Evolutionary conservation across 805 yeast genomes (phyloP).

Genomic region (Starmerella cellae): DNA sequence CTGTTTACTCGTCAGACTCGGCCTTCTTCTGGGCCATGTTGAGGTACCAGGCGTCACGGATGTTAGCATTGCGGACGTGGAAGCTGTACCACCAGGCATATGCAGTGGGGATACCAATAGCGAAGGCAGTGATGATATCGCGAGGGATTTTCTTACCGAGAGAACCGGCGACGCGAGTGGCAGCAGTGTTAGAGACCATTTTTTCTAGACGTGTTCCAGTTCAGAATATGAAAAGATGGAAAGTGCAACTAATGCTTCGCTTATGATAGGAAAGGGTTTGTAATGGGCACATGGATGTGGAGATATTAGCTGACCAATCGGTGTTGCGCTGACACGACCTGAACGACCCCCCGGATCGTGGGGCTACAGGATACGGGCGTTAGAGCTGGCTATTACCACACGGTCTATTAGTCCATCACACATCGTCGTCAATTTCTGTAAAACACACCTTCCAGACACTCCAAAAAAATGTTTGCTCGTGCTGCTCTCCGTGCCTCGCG

Average conservation of each 20-base stretch:
- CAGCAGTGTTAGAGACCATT: conserved; percentile 23
- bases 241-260: too few relatives aligned
- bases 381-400: background rate
- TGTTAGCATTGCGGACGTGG: conserved; percentile 61
- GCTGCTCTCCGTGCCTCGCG: conserved; percentile 15
- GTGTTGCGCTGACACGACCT: background rate
- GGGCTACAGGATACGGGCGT: background rate
- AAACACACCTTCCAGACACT: background rate
- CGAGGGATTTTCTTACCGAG: conserved; percentile 67
- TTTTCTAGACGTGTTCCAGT: background rate
- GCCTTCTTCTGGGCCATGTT: conserved; percentile 62
- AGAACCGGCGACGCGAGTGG: conserved; percentile 46
- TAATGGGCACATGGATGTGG: too few relatives aligned
- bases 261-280: background rate
- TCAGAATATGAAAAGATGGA: too few relatives aligned
- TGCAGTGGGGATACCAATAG: conserved; percentile 49
- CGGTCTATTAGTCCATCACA: background rate
- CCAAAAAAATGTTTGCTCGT: conserved; percentile 14
- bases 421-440: background rate
- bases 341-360: too few relatives aligned
- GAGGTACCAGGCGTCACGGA: conserved; percentile 77
- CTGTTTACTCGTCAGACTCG: conserved; percentile 12
- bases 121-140: conserved; percentile 44
- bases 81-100: conserved; percentile 71
- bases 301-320: background rate